Conservation (phyloP, 2,329 filamentous ascomycete genomes). For the Colletotrichum musae region DNA sequence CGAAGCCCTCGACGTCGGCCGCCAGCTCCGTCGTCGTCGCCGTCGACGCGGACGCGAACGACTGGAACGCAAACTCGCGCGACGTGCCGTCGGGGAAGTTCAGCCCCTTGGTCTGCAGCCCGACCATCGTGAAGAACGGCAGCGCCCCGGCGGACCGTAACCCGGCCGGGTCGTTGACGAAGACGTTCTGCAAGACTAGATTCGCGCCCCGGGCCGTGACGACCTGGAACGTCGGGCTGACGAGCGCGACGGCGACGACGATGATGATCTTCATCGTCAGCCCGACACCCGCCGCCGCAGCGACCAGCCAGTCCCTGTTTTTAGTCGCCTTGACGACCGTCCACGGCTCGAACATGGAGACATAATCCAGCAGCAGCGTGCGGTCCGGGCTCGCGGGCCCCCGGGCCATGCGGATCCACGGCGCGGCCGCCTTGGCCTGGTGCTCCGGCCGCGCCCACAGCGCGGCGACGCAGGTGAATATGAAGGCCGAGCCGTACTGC, state of each 20-base stretch:
- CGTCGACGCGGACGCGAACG: conserved; percentile 47
- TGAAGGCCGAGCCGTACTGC: conserved; percentile 53
- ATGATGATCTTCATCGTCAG: conserved; percentile 52
- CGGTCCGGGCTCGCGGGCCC: conserved; percentile 48
- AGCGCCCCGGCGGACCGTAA: conserved; percentile 46
- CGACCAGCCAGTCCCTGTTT: conserved; percentile 54
- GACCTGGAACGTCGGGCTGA: conserved; percentile 50
- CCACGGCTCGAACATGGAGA: conserved; percentile 48
- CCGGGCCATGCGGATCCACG: conserved; percentile 54
- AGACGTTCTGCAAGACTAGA: conserved; percentile 47
- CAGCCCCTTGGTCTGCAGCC: conserved; percentile 47
- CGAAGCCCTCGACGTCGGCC: conserved; percentile 54
- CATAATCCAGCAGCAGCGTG: conserved; percentile 55
- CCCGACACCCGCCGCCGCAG: conserved; percentile 44
- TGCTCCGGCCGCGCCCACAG: conserved; percentile 56
- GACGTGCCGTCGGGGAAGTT: conserved; percentile 52
- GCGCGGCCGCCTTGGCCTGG: conserved; percentile 54
- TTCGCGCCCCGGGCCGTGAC: conserved; percentile 44
- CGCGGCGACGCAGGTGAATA: conserved; percentile 51
- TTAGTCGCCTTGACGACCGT: conserved; percentile 48
- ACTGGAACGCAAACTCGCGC: conserved; percentile 52
- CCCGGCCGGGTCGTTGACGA: conserved; percentile 46
- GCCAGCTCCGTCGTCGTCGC: conserved; percentile 46
- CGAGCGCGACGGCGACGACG: conserved; percentile 54
- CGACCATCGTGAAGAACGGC: conserved; percentile 52